Percentiles rank a stretch among this genome's conserved stretches.
Evolutionary conservation across 495 filamentous ascomycete species (phyloP).

Genomic region (Chaetomidium leptoderma): DNA sequence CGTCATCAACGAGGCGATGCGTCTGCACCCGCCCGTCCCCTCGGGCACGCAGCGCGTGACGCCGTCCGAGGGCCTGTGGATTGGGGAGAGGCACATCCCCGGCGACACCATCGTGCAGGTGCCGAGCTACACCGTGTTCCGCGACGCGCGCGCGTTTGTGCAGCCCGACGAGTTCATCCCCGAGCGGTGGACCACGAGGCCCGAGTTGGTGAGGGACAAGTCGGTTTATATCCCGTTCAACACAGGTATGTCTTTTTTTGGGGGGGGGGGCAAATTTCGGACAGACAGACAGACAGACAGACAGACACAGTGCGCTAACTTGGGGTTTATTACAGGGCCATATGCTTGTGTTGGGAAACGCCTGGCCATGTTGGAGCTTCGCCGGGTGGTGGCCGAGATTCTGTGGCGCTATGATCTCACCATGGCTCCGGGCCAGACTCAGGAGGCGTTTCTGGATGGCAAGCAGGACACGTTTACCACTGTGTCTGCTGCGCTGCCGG

Average conservation of each 20-base stretch:
- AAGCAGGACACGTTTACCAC: slow-evolving; percentile 26
- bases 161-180: slow-evolving; percentile 40
- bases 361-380: slow-evolving; percentile 24
- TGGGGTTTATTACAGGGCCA: slow-evolving; percentile 1
- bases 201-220: slow-evolving; percentile 34
- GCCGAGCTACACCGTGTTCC: slow-evolving; percentile 27
- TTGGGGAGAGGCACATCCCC: slow-evolving; percentile 41
- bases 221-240: slow-evolving; percentile 37
- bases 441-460: slow-evolving; percentile 19
- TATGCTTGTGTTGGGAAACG: slow-evolving; percentile 30
- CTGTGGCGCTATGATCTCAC: slow-evolving; percentile 21
- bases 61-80: slow-evolving; percentile 40
- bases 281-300: too few relatives aligned
- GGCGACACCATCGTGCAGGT: slow-evolving; percentile 32
- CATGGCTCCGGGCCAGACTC: slow-evolving; percentile 8
- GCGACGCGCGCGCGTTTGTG: slow-evolving; percentile 28
- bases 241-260: slow-evolving; percentile 18
- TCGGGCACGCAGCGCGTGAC: slow-evolving; percentile 40
- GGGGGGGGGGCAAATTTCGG: too few relatives aligned
- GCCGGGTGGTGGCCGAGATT: slow-evolving; percentile 26
- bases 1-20: slow-evolving; percentile 51
- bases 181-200: slow-evolving; percentile 41
- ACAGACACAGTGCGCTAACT: background rate
- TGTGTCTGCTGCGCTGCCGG: slow-evolving; percentile 16
- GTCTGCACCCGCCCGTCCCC: slow-evolving; percentile 51